These are phyloP conservation scores for Magnaporthales sp. DNA, from an alignment of 2,329 filamentous ascomycete genomes.

Conservation along the genomic window DNA sequence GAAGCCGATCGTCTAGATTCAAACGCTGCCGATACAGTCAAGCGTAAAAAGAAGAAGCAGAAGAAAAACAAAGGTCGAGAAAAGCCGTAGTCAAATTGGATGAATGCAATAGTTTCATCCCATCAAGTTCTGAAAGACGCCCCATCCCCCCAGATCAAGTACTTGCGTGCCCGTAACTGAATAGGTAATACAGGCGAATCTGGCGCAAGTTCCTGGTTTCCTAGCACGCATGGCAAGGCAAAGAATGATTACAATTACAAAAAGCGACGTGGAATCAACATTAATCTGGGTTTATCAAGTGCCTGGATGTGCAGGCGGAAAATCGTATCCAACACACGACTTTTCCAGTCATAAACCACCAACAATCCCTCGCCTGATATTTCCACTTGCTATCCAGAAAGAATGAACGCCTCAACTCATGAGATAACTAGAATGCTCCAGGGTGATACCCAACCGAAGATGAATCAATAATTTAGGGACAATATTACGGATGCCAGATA, in stretches of 20 bases:
- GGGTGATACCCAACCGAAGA: background rate
- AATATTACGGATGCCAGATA: background rate
- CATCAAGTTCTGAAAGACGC: background rate
- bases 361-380: background rate
- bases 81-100: background rate
- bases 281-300: background rate
- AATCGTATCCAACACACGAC: background rate
- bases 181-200: background rate
- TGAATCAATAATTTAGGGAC: background rate
- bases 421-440: background rate
- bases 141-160: background rate
- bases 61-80: background rate
- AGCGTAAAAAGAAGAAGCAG: background rate
- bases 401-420: background rate
- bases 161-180: background rate
- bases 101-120: conserved; percentile 9
- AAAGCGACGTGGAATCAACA: background rate
- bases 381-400: background rate
- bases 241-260: background rate
- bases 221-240: background rate
- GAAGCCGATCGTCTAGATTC: no score
- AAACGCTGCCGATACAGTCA: background rate
- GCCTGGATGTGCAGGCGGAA: background rate
- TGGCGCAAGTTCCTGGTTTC: background rate
- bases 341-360: background rate